Conservation (phyloP, 345 rosid species). For the Kernera saxatilis region DNA sequence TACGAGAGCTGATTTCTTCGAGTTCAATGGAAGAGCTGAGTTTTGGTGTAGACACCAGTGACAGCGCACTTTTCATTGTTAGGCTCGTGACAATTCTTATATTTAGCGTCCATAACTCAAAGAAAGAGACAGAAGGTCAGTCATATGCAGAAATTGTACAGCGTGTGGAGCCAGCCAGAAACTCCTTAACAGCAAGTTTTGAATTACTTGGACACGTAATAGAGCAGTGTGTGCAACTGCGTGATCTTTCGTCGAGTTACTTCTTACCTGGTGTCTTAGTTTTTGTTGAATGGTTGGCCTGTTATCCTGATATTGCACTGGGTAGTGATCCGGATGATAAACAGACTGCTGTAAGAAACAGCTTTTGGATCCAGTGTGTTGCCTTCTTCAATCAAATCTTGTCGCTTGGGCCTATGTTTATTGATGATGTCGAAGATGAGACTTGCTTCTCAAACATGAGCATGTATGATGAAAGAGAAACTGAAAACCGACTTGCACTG, state of each 20-base stretch:
- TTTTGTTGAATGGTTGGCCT: slow-evolving; percentile 93
- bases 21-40: slow-evolving; percentile 54
- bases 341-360: slow-evolving; percentile 50
- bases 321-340: slow-evolving; percentile 67
- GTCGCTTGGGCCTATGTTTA: slow-evolving; percentile 38
- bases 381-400: slow-evolving; percentile 64
- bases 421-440: slow-evolving; percentile 71
- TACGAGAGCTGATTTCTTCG: slow-evolving; percentile 60
- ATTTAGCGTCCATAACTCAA: slow-evolving; percentile 66
- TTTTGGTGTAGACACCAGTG: slow-evolving; percentile 65
- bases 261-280: slow-evolving; percentile 77
- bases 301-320: slow-evolving; percentile 66
- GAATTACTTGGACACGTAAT: slow-evolving; percentile 62
- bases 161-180: slow-evolving; percentile 77
- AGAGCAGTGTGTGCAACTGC: slow-evolving; percentile 55
- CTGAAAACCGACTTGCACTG: slow-evolving; percentile 78
- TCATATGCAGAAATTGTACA: slow-evolving; percentile 89
- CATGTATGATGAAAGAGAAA: slow-evolving; percentile 87
- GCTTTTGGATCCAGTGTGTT: slow-evolving; percentile 67
- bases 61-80: slow-evolving; percentile 63
- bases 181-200: slow-evolving; percentile 74
- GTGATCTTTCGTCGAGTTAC: slow-evolving; percentile 71
- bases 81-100: slow-evolving; percentile 67
- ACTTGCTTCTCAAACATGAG: slow-evolving; percentile 84
- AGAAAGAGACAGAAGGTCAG: slow-evolving; percentile 74